Evolutionary conservation across 148 eudicot species (phyloP).

Genomic region (Nyssa sinensis): DNA sequence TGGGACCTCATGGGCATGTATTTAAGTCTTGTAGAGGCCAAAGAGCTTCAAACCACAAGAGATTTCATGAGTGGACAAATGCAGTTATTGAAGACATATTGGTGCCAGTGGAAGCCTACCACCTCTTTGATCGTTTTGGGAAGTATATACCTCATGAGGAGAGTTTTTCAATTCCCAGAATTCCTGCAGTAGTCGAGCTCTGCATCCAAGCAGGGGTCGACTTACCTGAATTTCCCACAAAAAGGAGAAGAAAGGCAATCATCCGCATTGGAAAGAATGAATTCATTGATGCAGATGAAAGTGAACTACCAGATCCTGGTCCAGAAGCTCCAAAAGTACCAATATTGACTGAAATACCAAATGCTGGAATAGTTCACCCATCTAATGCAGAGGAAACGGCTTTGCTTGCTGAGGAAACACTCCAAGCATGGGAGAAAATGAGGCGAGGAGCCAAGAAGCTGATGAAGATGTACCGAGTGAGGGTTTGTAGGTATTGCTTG

Average conservation of each 20-base stretch:
- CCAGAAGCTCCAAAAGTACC: slow-evolving; percentile 44
- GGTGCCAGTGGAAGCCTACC: slow-evolving; percentile 72
- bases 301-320: slow-evolving; percentile 76
- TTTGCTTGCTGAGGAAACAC: slow-evolving; percentile 84
- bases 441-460: slow-evolving; percentile 76
- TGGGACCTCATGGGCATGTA: slow-evolving; percentile 88
- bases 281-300: slow-evolving; percentile 92
- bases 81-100: slow-evolving; percentile 73
- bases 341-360: slow-evolving; percentile 54
- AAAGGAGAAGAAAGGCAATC: slow-evolving; percentile 78
- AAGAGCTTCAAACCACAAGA: slow-evolving; percentile 55
- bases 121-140: slow-evolving; percentile 79
- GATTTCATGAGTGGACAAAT: slow-evolving; percentile 76
- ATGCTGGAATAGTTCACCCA: slow-evolving; percentile 46
- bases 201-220: slow-evolving; percentile 95
- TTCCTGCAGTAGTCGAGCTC: slow-evolving; percentile 85
- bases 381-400: slow-evolving; percentile 52
- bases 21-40: slow-evolving; percentile 85
- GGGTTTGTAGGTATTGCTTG: slow-evolving; percentile 94
- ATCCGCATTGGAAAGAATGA: slow-evolving; percentile 76
- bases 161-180: slow-evolving; percentile 80
- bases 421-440: slow-evolving; percentile 84
- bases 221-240: slow-evolving; percentile 72
- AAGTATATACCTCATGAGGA: slow-evolving; percentile 79
- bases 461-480: slow-evolving; percentile 85